Percentiles rank a stretch among this genome's conserved stretches.
Conservation (phyloP, 2,329 filamentous ascomycete species). For the Waltergamsia citrina region DNA sequence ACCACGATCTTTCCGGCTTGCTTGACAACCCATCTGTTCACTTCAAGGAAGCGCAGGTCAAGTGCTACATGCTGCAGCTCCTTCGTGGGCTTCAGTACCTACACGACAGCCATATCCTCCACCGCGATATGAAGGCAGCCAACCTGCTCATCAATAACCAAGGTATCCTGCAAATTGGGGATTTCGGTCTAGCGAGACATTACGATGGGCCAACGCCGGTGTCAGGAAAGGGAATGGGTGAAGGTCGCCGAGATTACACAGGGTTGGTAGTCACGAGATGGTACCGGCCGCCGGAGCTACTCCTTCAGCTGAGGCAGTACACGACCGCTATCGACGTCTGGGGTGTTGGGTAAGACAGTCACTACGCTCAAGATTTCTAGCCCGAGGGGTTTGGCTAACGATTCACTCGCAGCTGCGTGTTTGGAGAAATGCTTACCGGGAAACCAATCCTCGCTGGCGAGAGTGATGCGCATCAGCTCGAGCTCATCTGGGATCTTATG, state of each 20-base stretch:
- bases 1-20: constrained; percentile 94
- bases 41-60: constrained; percentile 86
- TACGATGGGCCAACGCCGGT: constrained; percentile 80
- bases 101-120: constrained; percentile 81
- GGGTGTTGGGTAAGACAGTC: constrained; percentile 92
- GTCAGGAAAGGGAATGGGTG: constrained; percentile 69
- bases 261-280: constrained; percentile 94
- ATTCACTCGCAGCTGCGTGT: constrained; percentile 68
- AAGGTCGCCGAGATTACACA: constrained; percentile 84
- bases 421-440: constrained; percentile 92
- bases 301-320: constrained; percentile 80
- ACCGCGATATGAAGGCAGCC: constrained; percentile 98
- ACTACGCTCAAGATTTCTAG: too few species aligned
- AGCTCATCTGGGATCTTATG: constrained; percentile 88
- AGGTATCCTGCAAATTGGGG: constrained; percentile 89
- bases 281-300: constrained; percentile 90
- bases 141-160: constrained; percentile 94
- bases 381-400: too few species aligned
- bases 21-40: constrained; percentile 88
- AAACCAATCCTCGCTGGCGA: constrained; percentile 89
- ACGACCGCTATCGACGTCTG: constrained; percentile 98
- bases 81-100: constrained; percentile 84
- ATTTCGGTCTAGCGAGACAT: constrained; percentile 89
- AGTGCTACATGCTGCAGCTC: constrained; percentile 94
- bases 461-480: constrained; percentile 80